Evolutionary conservation across 2,329 filamentous ascomycete species (phyloP), one percentile per base, ranked within the genome.

Genomic region (Sporothrix curviconia): DNA sequence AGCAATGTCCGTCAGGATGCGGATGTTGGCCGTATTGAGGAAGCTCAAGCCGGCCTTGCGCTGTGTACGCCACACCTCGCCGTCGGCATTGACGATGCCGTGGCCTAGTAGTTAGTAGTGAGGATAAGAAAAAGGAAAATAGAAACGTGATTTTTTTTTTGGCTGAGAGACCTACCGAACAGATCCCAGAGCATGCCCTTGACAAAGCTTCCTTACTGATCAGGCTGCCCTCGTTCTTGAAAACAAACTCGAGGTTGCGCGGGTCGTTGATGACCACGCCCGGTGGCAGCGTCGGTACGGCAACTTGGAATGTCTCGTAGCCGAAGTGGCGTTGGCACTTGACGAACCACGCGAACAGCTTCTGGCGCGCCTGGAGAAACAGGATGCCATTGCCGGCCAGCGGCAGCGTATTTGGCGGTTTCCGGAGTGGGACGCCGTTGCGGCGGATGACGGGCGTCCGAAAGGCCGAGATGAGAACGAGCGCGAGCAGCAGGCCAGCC

Each of bases 81-180:
- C 84, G 60, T 86, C 83, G 25, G 79, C 78, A 62, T 86, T 87
- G 68, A 86, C 85, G 62, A 87, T 86, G 25, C 84, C 84, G 62
- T 83, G 75, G 1, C 81, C n/a, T n/a, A n/a, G n/a, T n/a, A n/a
- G n/a, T n/a, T n/a, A n/a, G n/a, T 77, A 79, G 24, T n/a, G 17
- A 7, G n/a, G 47, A 28, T 4, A n/a, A 6, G 9, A 40, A 15
- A 40, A 8, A n/a, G 8, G 37, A 40, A 40, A 11, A 8, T n/a
- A 40, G 37, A 40, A 8, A 43, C 36, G 14, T 7, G 12, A 17
- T 67, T 54, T 67, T 70, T 78, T n/a, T n/a, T n/a, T n/a, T n/a
- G n/a, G n/a, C n/a, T n/a, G n/a, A n/a, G n/a, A n/a, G n/a, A n/a
- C n/a, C n/a, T n/a, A n/a, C n/a, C 84, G 60, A 87, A 87, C 0